Evolutionary conservation across 2,329 filamentous ascomycete genomes (phyloP), one percentile per base, ranked within the genome.

Genomic region (Aureobasidium subglaciale): DNA sequence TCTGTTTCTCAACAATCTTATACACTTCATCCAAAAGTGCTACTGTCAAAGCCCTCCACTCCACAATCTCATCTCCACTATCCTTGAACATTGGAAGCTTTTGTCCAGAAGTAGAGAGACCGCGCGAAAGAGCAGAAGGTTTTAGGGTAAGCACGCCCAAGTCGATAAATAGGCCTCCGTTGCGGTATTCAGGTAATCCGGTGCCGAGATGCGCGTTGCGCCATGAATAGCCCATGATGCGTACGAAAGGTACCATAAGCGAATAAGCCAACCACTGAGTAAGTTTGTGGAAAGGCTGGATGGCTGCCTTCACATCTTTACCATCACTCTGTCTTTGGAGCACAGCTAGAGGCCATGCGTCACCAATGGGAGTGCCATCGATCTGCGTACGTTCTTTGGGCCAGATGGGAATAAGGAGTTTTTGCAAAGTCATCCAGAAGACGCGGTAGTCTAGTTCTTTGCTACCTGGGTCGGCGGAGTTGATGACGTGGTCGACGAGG

Each of bases 221-320:
- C 69, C 81, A 82, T 11, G 75, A 69, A 13, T 77, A 72, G 1
- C 73, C 73, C 9, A 84, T 69, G 1, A 83, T 67, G 2, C 75
- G 73, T 45, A 77, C 73, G 62, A 84, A 82, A 0, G 81, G 80
- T 4, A 88, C 84, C 86, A 91, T 91, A 52, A 95, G 79, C 3
- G 88, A 93, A 71, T 95, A 95, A 53, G 86, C 87, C 55, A 95
- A 83, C 90, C 89, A 95, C 69, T 95, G 89, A 0, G 89, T 92
- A 29, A 93, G 78, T 60, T 82, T 82, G 64, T 83, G 81, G 63
- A 80, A 80, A 0, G 78, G 78, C 5, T 75, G 8, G 79, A 78
- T 64, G 82, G 75, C 68, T 84, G 82, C 13, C 74, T 79, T n/a
- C 88, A 87, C 80, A 95, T 87, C 38, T 83, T 80, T 11, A 80